These are phyloP conservation scores for Haberlea rhodopensis DNA, from an alignment of 257 asterid genomes.

Conservation along the genomic window DNA sequence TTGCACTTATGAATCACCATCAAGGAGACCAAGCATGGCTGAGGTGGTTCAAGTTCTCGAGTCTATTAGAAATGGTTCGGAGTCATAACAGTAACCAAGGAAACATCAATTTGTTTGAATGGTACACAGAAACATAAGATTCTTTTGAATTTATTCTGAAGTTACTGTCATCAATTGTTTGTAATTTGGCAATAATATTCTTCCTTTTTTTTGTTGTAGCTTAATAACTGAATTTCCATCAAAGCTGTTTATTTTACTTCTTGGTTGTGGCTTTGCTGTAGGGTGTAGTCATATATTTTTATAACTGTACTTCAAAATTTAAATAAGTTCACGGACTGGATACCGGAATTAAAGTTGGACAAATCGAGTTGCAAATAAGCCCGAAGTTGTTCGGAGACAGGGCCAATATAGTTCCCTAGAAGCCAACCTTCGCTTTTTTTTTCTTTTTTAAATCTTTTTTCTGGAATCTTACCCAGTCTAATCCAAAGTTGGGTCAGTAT, in stretches of 20 bases:
- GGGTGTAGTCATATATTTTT: no score
- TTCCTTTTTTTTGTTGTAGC: slow-evolving; percentile 26
- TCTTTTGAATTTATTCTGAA: slow-evolving; percentile 55
- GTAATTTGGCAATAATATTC: slow-evolving; percentile 39
- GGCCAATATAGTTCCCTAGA: no score
- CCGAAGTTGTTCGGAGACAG: no score
- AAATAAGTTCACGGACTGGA: no score
- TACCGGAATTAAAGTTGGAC: no score
- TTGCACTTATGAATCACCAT: slow-evolving; percentile 62
- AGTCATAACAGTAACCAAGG: slow-evolving; percentile 28
- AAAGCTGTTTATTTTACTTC: no score
- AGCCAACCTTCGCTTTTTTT: no score
- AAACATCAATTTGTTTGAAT: slow-evolving; percentile 2
- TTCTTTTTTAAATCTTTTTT: no score
- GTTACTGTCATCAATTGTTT: slow-evolving; percentile 33
- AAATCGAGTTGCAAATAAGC: no score
- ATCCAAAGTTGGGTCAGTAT: no score
- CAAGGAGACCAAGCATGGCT: slow-evolving; percentile 89
- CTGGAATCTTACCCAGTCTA: no score
- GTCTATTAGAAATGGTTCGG: slow-evolving; percentile 69
- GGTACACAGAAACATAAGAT: slow-evolving; percentile 33
- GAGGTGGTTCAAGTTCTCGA: slow-evolving; percentile 93
- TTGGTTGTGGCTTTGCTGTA: background rate
- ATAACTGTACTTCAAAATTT: no score
- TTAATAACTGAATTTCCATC: background rate